phyloP scores from a whole-genome alignment of 805 yeast genomes.

The Saturnispora sekii region DNA sequence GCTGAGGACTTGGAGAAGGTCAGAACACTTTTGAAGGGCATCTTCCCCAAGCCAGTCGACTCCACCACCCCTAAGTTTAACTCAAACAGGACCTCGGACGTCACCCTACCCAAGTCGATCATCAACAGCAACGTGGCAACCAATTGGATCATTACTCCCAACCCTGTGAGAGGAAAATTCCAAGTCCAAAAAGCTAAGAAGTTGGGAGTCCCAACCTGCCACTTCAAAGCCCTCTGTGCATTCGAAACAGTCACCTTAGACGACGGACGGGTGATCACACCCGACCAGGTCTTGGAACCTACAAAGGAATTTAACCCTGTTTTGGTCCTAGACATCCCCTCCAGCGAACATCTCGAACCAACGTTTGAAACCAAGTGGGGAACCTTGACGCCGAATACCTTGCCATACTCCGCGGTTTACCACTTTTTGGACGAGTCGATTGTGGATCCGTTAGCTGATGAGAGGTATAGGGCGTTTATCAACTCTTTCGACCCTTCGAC shows the following conservation, averaged over 20 bases:
- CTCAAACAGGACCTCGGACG: conserved; percentile 15
- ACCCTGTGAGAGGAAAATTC: conserved; percentile 71
- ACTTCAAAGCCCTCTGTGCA: conserved; percentile 47
- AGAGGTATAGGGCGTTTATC: conserved; percentile 41
- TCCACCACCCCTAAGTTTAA: conserved; percentile 8
- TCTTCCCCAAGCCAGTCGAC: conserved; percentile 19
- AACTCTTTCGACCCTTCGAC: conserved; percentile 41
- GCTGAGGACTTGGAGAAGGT: conserved; percentile 8
- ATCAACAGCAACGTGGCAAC: conserved; percentile 34
- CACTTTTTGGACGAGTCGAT: conserved; percentile 61
- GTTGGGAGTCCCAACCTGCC: conserved; percentile 57
- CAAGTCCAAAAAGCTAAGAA: conserved; percentile 51
- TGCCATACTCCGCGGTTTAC: conserved; percentile 43
- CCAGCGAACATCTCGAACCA: conserved; percentile 31
- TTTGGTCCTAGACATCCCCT: conserved; percentile 68
- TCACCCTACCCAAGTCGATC: conserved; percentile 20
- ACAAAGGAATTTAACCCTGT: conserved; percentile 49
- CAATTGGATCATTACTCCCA: conserved; percentile 57
- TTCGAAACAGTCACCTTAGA: conserved; percentile 50
- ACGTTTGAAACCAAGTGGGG: conserved; percentile 22
- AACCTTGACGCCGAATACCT: conserved; percentile 1
- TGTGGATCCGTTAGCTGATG: conserved; percentile 31
- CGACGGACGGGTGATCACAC: conserved; percentile 48
- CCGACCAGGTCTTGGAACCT: conserved; percentile 66
- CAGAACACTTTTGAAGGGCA: conserved; percentile 9